These are phyloP conservation scores for Emmonsiellopsis sp. DNA, from an alignment of 2,329 filamentous ascomycete genomes.

Conservation along the genomic window DNA sequence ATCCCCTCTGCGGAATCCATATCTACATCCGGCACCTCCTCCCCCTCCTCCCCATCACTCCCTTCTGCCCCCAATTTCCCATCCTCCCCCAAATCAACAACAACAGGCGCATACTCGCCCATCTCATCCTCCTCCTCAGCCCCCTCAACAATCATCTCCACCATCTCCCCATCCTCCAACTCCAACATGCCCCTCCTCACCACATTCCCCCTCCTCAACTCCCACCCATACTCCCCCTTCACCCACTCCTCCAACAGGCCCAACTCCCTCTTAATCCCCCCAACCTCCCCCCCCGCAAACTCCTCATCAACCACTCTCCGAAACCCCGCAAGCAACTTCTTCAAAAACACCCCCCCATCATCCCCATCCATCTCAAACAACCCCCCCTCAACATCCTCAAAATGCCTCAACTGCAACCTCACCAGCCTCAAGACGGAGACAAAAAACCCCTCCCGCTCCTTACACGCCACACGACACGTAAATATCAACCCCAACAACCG, in stretches of 20 bases:
- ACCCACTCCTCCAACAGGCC: slow-evolving; percentile 48
- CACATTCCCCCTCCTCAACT: slow-evolving; percentile 43
- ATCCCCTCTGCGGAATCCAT: neutral
- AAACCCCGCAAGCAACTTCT: slow-evolving; percentile 45
- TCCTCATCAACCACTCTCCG: slow-evolving; percentile 40
- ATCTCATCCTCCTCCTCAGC: slow-evolving; percentile 54
- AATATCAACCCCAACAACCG: slow-evolving; percentile 48
- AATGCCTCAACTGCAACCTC: slow-evolving; percentile 46
- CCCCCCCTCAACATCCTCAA: slow-evolving; percentile 51
- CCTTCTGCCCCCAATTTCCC: neutral
- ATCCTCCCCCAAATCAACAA: slow-evolving; percentile 42
- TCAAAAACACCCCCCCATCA: slow-evolving; percentile 46
- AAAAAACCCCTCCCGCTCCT: slow-evolving; percentile 42
- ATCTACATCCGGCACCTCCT: slow-evolving; percentile 1
- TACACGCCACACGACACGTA: slow-evolving; percentile 46
- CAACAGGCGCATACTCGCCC: slow-evolving; percentile 54
- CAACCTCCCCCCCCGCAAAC: slow-evolving; percentile 15
- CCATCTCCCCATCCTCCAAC: slow-evolving; percentile 54
- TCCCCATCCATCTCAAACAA: slow-evolving; percentile 49
- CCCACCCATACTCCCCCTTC: slow-evolving; percentile 49
- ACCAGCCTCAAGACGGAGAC: slow-evolving; percentile 42
- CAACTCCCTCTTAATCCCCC: slow-evolving; percentile 42
- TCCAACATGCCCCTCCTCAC: slow-evolving; percentile 50
- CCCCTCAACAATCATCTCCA: slow-evolving; percentile 49
- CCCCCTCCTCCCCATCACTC: neutral